Percentiles rank a stretch among this genome's conserved stretches.
Evolutionary conservation across 352 stramenopile genomes (phyloP).

Genomic region (Globisporangium iwayamae): DNA sequence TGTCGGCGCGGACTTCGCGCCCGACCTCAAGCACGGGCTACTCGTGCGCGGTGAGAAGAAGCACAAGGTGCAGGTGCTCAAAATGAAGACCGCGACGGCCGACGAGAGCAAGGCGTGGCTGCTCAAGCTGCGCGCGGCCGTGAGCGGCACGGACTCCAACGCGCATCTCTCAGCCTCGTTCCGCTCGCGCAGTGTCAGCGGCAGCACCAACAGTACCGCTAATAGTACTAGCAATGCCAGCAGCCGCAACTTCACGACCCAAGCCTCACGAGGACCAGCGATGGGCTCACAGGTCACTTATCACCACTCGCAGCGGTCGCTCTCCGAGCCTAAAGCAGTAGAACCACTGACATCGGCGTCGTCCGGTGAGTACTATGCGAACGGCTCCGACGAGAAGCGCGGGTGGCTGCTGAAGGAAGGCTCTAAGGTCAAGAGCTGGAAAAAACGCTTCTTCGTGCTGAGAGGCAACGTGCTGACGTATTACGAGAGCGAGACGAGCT

Average conservation of each 20-base stretch:
- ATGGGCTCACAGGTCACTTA: not conserved
- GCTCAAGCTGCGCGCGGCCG: slow-evolving; percentile 35
- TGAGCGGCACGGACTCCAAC: slow-evolving; percentile 14
- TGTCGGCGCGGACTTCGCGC: slow-evolving; percentile 45
- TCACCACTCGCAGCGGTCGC: slow-evolving; percentile 2
- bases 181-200: slow-evolving; percentile 14
- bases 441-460: slow-evolving; percentile 53
- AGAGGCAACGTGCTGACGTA: slow-evolving; percentile 50
- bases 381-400: slow-evolving; percentile 8
- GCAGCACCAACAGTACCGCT: slow-evolving; percentile 1
- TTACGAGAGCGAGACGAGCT: slow-evolving; percentile 28
- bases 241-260: not conserved
- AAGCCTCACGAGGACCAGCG: not conserved
- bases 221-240: slow-evolving; percentile 2
- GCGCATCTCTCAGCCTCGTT: slow-evolving; percentile 9
- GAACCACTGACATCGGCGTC: not conserved
- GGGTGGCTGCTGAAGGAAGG: slow-evolving; percentile 46
- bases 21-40: slow-evolving; percentile 45
- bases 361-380: too few species aligned
- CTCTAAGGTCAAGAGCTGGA: slow-evolving; percentile 43
- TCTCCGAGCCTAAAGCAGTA: slow-evolving; percentile 3
- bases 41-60: slow-evolving; percentile 54
- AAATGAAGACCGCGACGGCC: slow-evolving; percentile 51
- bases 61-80: slow-evolving; percentile 47
- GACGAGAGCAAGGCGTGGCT: slow-evolving; percentile 59